Base-by-base conservation (phyloP, 345 rosid species). In the Crucihimalaya himalaica region DNA sequence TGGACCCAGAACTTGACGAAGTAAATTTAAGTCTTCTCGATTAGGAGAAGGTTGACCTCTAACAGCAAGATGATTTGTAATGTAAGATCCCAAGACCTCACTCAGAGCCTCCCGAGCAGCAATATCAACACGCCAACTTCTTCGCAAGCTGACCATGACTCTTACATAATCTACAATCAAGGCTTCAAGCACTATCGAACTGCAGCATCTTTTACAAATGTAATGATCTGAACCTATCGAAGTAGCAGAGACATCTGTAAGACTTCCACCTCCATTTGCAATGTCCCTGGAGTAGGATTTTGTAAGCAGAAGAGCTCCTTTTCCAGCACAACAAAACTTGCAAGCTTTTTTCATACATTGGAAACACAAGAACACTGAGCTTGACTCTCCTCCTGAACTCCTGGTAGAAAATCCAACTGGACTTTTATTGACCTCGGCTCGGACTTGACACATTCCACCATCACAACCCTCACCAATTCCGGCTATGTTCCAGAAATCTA, bases 281-380 rank as follows among this genome's bases (percentile, higher is more conserved):
- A 83, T 66, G 47, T 92, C 97, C 84, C 88, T 86, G 16, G 81
- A 80, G 81, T 72, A 77, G 70, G 76, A 76, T 51, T 65, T 83
- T 32, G 82, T 62, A 62, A 92, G 86, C 72, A 92, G 81, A 68
- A 90, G 86, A 79, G 97, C 97, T 73, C 99, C 97, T 76, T 68
- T 90, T 68, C 99, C 99, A 19, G 92, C 93, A 78, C 91, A 92
- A 74, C 99, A 95, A 81, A 79, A 73, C 83, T 83, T 86, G 73
- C 99, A 95, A 63, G 87, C 94, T 66, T 84, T 89, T 75, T 85
- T 90, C 77, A 67, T 68, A 66, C 97, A 95, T 62, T 84, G 86
- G 70, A 81, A 86, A 70, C 97, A 95, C 59, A 79, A 48, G 70
- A 91, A 81, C 57, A 81, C 54, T 67, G 85, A 63, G 50, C 78